Evolutionary conservation across 768 basidiomycete species (phyloP), one percentile per base, ranked within the genome.

Genomic region (Nidula microcarpa): DNA sequence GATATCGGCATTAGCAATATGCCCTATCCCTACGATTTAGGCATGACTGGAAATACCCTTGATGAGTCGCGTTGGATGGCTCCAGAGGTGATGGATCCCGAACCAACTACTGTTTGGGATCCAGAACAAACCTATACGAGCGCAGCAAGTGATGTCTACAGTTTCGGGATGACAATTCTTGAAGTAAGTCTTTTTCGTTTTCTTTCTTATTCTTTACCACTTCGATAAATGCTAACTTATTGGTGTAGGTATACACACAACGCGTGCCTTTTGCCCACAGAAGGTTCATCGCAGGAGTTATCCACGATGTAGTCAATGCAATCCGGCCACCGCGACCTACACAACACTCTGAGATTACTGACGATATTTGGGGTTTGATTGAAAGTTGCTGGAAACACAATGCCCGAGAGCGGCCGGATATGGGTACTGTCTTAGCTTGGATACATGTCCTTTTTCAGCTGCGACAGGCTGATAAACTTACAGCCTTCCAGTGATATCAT

Each of bases 101-200:
- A 14, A 46, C 10, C 16, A 11, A 11, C 37, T 41, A 16, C 11
- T 41, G 16, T 16, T 11, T 41, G 10, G 11, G 44, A 30, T 23
- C 14, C 14, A 5, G 44, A 46, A 46, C 10, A 10, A 10, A 16
- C 13, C 13, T 46, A 46, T 23, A 30, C 10, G 37, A 59, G 55
- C 2, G 47, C 52, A 1, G 44, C 54, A 43, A 45, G 57, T 30
- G 65, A 67, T 43, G 59, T 65, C 4, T 65, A 61, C 47, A 60
- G 59, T 30, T 65, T 67, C 48, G 64, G 57, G 5, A 64, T 65
- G 60, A 62, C 62, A 3, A 56, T 62, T 33, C 54, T 67, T 9
- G 64, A 67, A 51, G 65, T 67, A 16, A 10, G 44, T 18, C 44
- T 10, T 10, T 23, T 10, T 46, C 44, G 11, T 11, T 23, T 23